Conservation (phyloP, 2,329 filamentous ascomycete genomes). For the Anisogramma anomala region DNA sequence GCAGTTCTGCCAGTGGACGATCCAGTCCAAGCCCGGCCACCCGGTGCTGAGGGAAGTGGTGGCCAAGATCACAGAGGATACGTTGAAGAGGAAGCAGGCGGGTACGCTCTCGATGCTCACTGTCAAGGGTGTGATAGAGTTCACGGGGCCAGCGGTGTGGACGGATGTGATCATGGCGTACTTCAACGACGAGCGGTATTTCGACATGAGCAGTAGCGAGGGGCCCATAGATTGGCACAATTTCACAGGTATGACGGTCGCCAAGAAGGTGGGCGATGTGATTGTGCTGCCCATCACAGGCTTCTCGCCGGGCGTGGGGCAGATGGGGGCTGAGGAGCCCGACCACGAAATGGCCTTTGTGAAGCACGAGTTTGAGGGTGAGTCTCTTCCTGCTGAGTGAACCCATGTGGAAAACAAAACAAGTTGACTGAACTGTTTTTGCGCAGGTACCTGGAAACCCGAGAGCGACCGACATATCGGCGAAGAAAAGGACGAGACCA, state of each 20-base stretch:
- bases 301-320: slow-evolving; percentile 87
- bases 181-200: slow-evolving; percentile 84
- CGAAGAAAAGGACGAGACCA: too few species aligned
- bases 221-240: slow-evolving; percentile 73
- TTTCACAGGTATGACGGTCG: slow-evolving; percentile 74
- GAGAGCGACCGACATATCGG: slow-evolving; percentile 61
- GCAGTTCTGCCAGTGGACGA: slow-evolving; percentile 99
- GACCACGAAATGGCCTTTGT: slow-evolving; percentile 97
- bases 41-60: slow-evolving; percentile 84
- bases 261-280: slow-evolving; percentile 86
- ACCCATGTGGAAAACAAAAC: not conserved
- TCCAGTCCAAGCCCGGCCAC: slow-evolving; percentile 89
- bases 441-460: slow-evolving; percentile 62
- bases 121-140: slow-evolving; percentile 75
- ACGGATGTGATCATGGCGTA: slow-evolving; percentile 86
- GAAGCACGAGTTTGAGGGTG: slow-evolving; percentile 92
- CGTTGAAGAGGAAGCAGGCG: slow-evolving; percentile 58
- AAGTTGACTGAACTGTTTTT: slow-evolving; percentile 11
- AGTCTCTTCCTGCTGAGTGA: slow-evolving; percentile 20
- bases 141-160: slow-evolving; percentile 90
- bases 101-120: slow-evolving; percentile 49
- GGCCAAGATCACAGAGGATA: slow-evolving; percentile 70
- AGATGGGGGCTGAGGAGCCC: slow-evolving; percentile 81
- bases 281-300: slow-evolving; percentile 91
- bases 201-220: slow-evolving; percentile 61